Percentiles rank a stretch among this genome's conserved stretches.
Evolutionary conservation across 192 early-diverging fungal genomes (phyloP).

Genomic region (Coemansia sp.): DNA sequence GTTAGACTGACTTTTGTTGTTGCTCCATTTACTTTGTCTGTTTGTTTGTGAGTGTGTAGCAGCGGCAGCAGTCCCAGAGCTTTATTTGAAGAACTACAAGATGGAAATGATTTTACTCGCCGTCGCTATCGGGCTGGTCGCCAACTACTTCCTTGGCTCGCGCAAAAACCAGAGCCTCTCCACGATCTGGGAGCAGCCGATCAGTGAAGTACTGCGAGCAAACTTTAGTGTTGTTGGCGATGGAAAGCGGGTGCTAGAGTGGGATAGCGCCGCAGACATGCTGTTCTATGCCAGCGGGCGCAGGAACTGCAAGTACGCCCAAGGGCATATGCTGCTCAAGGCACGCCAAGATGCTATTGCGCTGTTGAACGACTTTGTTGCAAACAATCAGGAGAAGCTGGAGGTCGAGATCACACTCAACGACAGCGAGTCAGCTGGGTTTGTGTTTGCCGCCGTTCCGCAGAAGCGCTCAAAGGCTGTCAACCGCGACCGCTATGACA

Average conservation of each 20-base stretch:
- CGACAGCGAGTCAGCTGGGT: constrained; percentile 36
- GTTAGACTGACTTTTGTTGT: neutral
- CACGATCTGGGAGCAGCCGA: constrained; percentile 30
- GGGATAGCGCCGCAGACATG: constrained; percentile 74
- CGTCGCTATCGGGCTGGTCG: constrained; percentile 30
- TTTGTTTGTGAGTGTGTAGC: neutral
- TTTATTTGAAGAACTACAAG: constrained; percentile 34
- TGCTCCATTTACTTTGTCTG: neutral
- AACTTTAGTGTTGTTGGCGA: constrained; percentile 77
- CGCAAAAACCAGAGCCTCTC: constrained; percentile 32
- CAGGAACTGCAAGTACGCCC: constrained; percentile 63
- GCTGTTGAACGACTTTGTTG: constrained; percentile 47
- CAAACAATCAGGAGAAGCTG: constrained; percentile 37
- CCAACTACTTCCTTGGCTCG: constrained; percentile 54
- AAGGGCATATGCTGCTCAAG: constrained; percentile 60
- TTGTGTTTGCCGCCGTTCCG: constrained; percentile 72
- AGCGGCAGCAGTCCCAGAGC: constrained; percentile 14
- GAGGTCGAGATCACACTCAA: constrained; percentile 53
- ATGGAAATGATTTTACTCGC: constrained; percentile 29
- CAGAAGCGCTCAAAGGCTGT: constrained; percentile 57
- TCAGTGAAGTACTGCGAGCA: constrained; percentile 45
- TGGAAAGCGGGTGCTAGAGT: constrained; percentile 49
- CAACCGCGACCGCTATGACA: constrained; percentile 64
- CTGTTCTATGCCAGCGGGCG: constrained; percentile 78
- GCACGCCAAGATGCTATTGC: constrained; percentile 52